Evolutionary conservation across 441 rosid genomes (phyloP), one percentile per base, ranked within the genome.

Genomic region (Hura crepitans): DNA sequence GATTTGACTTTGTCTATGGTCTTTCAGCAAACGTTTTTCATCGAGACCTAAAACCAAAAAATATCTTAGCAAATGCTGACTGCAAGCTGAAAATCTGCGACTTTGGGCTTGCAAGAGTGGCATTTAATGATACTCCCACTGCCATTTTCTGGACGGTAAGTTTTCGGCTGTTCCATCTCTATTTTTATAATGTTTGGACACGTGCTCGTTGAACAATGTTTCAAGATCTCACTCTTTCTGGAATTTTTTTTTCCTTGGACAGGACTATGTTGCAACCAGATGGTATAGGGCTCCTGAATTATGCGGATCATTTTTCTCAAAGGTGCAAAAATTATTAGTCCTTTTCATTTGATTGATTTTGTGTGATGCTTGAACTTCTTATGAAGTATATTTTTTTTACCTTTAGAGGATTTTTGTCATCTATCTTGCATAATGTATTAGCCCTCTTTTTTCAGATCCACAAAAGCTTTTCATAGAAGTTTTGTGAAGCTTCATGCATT

Each of bases 261-360:
- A 93, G 95, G 98, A 91, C 76, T 93, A 93, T 76, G 97, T 91
- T 80, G 98, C 98, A 6, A 93, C 97, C 35, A 85, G 98, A 81
- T 93, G 97, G 98, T 93, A 91, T 69, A 79, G 97, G 53, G 97
- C 97, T 72, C 98, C 98, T 47, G 98, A 93, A 85, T 81, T 93
- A 42, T 93, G 98, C 75, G 98, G 97, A 72, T 93, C 98, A 37
- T 89, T 91, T 81, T 89, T 89, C 89, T 91, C 98, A 25, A 91
- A 93, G 96, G 97, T 93, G 72, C 78, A 67, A 62, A 53, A 62
- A 46, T 57, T 49, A 10, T 43, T 20, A 25, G 42, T 50, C 53
- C 64, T 76, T 73, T 64, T 65, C 73, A 69, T 78, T 66, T 78
- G 23, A 72, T 71, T 72, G 69, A 66, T 69, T 46, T 70, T 74